Conservation (phyloP, 108 stramenopile genomes). For the Aurantiochytrium sp. region DNA sequence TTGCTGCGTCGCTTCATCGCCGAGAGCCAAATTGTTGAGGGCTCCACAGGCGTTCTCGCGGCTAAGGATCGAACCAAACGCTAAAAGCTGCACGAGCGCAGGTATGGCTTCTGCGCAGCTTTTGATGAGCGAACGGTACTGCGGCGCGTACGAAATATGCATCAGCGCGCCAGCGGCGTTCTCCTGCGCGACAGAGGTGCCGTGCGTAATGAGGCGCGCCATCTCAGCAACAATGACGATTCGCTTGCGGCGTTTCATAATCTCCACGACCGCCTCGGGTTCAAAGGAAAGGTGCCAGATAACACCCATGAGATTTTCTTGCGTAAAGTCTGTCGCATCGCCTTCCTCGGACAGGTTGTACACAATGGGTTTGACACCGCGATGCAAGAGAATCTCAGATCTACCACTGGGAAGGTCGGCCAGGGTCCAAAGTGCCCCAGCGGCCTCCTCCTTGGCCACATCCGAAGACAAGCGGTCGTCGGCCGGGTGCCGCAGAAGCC, state of each 20-base stretch:
- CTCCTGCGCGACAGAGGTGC: neutral
- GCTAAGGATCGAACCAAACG: neutral
- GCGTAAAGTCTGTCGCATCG: constrained; percentile 8
- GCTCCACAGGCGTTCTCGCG: constrained; percentile 9
- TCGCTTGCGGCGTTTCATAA: neutral
- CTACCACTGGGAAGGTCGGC: neutral
- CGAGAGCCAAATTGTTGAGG: neutral
- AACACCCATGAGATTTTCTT: neutral
- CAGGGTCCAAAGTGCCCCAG: neutral
- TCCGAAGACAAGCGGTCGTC: neutral
- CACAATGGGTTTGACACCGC: neutral
- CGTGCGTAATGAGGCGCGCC: neutral
- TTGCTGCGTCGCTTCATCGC: neutral
- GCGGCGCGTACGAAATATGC: neutral
- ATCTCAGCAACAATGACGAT: neutral
- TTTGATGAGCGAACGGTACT: neutral
- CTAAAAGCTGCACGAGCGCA: constrained; percentile 1
- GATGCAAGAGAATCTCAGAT: neutral
- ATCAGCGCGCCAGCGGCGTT: constrained; percentile 1
- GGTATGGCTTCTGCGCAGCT: neutral
- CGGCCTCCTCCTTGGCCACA: constrained; percentile 14
- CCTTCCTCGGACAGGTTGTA: neutral
- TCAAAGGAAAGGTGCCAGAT: neutral
- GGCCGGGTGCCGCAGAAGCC: neutral
- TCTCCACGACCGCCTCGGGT: neutral